Conservation (phyloP, 176 grass and related monocot species). For the Musa troglodytarum region DNA sequence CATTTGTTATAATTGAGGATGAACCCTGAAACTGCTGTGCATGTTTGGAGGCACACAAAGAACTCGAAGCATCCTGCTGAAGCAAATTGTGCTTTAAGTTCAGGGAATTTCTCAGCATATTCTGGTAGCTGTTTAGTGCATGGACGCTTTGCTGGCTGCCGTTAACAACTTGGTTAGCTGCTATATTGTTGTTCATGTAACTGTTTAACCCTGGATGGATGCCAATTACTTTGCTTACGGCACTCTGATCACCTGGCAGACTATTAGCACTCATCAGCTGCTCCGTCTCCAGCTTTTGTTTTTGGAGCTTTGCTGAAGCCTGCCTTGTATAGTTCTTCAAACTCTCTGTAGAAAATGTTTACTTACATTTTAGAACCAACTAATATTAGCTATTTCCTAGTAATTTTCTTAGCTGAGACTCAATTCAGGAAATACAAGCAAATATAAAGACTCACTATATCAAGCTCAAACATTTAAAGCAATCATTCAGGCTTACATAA, state of each 20-base stretch:
- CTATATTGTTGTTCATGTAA: constrained; percentile 32
- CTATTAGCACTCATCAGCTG: constrained; percentile 39
- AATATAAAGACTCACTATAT: too few relatives aligned
- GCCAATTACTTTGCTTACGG: constrained; percentile 28
- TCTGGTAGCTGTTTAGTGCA: constrained; percentile 66
- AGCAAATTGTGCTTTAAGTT: constrained; percentile 41
- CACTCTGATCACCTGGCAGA: constrained; percentile 38
- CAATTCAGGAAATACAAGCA: too few relatives aligned
- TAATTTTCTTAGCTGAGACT: too few relatives aligned
- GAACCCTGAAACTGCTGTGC: constrained; percentile 38
- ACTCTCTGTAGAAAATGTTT: constrained; percentile 9
- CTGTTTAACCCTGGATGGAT: constrained; percentile 36
- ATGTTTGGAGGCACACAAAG: constrained; percentile 38
- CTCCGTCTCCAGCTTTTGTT: constrained; percentile 49
- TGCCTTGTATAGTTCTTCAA: constrained; percentile 15
- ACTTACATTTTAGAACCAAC: neutral
- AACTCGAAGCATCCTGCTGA: constrained; percentile 53
- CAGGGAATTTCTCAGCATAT: constrained; percentile 46
- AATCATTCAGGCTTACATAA: too few relatives aligned
- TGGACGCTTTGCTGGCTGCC: constrained; percentile 37
- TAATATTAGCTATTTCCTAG: neutral
- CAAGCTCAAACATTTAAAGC: too few relatives aligned
- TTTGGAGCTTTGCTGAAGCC: constrained; percentile 9
- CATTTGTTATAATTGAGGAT: neutral
- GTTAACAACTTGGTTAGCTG: constrained; percentile 18